Conservation (phyloP, 495 filamentous ascomycete species). For the Friedmanniomyces simplex region DNA sequence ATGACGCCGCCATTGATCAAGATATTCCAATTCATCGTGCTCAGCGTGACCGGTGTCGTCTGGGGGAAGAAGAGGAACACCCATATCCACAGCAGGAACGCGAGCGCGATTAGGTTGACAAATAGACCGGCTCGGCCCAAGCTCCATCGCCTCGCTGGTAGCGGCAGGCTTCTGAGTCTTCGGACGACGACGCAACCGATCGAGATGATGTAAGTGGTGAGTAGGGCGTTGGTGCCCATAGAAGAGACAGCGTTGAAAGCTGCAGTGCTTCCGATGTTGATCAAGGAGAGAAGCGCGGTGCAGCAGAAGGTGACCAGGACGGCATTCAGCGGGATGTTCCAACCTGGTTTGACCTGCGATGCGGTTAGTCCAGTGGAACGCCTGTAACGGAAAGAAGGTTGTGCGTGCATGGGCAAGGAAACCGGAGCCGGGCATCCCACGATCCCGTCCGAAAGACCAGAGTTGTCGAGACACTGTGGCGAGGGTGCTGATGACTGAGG, state of each 20-base stretch:
- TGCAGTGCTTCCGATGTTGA: constrained; percentile 50
- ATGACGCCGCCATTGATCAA: constrained; percentile 37
- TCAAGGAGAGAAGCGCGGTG: constrained; percentile 37
- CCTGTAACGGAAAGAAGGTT: too few species aligned
- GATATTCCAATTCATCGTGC: constrained; percentile 15
- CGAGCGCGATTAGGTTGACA: constrained; percentile 22
- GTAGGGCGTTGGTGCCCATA: constrained; percentile 14
- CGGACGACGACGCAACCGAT: constrained; percentile 9
- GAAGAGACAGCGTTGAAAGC: constrained; percentile 49
- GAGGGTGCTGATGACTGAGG: constrained; percentile 2
- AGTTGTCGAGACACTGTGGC: constrained; percentile 14
- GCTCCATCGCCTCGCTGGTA: constrained; percentile 4
- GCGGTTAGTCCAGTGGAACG: background rate
- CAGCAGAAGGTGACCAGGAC: background rate
- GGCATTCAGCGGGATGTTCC: constrained; percentile 24
- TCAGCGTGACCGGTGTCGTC: constrained; percentile 3
- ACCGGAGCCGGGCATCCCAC: constrained; percentile 8
- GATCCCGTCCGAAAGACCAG: constrained; percentile 17
- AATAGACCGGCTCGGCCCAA: constrained; percentile 6
- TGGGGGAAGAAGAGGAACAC: constrained; percentile 16
- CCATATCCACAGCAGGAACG: constrained; percentile 17
- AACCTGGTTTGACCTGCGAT: background rate
- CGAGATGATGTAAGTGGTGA: constrained; percentile 12
- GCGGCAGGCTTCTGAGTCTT: background rate
- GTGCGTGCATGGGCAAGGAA: background rate